Conservation (phyloP, 345 rosid genomes). For the Clarkia xantiana region DNA sequence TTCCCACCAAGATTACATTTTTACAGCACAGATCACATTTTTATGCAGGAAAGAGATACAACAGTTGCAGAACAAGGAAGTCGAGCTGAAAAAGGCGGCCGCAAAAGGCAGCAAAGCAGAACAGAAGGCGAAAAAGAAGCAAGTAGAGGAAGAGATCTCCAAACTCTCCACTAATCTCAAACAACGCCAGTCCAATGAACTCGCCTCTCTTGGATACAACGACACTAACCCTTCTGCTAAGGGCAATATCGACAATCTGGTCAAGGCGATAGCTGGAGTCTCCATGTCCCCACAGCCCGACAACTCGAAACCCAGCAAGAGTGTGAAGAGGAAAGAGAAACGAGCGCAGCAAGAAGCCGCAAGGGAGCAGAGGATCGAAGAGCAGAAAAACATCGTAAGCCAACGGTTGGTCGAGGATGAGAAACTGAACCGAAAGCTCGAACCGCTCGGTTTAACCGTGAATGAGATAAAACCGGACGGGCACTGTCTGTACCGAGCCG, state of each 20-base stretch:
- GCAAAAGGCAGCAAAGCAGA: constrained; percentile 96
- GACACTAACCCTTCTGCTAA: constrained; percentile 31
- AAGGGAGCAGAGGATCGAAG: constrained; percentile 82
- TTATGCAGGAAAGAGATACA: constrained; percentile 54
- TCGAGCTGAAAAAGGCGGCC: constrained; percentile 70
- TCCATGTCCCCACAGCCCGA: constrained; percentile 45
- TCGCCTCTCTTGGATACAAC: constrained; percentile 55
- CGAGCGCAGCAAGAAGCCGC: constrained; percentile 86
- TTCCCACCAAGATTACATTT: no score
- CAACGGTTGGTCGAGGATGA: constrained; percentile 54
- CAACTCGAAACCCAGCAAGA: constrained; percentile 54
- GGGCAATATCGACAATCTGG: constrained; percentile 56
- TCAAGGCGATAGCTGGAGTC: constrained; percentile 79
- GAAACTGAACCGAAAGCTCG: constrained; percentile 41
- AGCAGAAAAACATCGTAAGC: constrained; percentile 62
- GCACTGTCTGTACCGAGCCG: constrained; percentile 85
- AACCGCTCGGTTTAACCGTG: constrained; percentile 51
- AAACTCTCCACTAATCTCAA: constrained; percentile 54
- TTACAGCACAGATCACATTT: no score
- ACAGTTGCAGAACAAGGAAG: constrained; percentile 71
- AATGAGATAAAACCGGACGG: constrained; percentile 84
- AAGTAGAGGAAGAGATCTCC: constrained; percentile 70
- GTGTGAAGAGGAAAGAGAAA: constrained; percentile 66
- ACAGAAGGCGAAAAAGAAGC: constrained; percentile 94
- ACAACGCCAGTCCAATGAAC: constrained; percentile 64